Evolutionary conservation across 805 yeast species (phyloP).

Genomic region (Wickerhamiella siamensis): DNA sequence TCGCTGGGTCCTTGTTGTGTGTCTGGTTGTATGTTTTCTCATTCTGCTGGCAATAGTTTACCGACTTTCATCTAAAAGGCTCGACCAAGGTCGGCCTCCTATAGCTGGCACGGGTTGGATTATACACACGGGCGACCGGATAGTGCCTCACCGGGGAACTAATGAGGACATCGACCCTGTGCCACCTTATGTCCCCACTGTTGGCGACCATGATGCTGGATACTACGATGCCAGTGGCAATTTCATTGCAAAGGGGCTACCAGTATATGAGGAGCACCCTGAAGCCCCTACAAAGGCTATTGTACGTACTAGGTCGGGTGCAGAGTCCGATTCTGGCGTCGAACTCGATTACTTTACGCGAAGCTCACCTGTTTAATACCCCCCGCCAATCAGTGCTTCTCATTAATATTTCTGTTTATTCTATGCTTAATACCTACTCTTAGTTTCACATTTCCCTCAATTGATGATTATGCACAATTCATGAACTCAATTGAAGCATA

Average conservation of each 20-base stretch:
- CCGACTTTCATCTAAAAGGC: not conserved
- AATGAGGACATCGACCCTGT: constrained; percentile 4
- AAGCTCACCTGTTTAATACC: too few species aligned
- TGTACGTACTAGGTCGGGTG: too few species aligned
- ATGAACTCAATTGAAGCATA: too few species aligned
- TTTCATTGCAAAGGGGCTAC: constrained; percentile 14
- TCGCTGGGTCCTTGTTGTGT: constrained; percentile 1
- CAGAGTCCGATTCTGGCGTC: too few species aligned
- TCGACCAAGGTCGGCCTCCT: not conserved
- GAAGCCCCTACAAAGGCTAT: not conserved
- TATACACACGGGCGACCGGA: not conserved
- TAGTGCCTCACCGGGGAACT: not conserved
- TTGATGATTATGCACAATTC: too few species aligned
- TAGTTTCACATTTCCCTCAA: too few species aligned
- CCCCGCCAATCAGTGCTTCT: too few species aligned
- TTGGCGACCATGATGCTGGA: constrained; percentile 45
- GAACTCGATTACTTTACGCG: too few species aligned
- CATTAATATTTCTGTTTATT: too few species aligned
- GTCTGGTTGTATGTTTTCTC: not conserved
- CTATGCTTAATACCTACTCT: too few species aligned
- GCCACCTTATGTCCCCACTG: constrained; percentile 19
- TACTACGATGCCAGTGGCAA: constrained; percentile 53
- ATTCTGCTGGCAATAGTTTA: not conserved
- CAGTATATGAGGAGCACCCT: not conserved
- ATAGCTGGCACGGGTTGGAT: constrained; percentile 1